phyloP scores from a whole-genome alignment of 2,329 filamentous ascomycete species.

The Cladobotryum protrusum region DNA sequence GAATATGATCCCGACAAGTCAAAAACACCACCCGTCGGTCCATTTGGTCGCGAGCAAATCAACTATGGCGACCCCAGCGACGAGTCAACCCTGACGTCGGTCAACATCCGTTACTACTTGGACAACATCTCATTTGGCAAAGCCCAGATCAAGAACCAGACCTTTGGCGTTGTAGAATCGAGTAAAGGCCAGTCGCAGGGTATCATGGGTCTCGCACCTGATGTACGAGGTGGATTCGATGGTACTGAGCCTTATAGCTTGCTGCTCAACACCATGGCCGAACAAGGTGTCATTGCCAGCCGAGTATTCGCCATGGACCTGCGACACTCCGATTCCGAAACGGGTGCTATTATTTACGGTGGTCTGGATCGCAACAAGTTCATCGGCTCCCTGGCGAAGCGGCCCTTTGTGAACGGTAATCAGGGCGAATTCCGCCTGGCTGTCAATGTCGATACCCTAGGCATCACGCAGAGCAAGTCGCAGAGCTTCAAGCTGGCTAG shows the following conservation, averaged over 20 bases:
- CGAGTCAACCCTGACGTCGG: constrained; percentile 28
- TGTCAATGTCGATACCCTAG: constrained; percentile 26
- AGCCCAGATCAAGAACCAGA: constrained; percentile 36
- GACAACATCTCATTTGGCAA: constrained; percentile 42
- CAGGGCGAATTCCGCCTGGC: constrained; percentile 33
- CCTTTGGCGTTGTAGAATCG: constrained; percentile 42
- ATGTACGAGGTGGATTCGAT: constrained; percentile 33
- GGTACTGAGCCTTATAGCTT: constrained; percentile 41
- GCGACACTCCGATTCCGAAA: constrained; percentile 35
- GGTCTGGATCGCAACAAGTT: constrained; percentile 48
- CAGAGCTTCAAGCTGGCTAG: constrained; percentile 20
- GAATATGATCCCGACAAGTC: constrained; percentile 40
- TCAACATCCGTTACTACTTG: constrained; percentile 38
- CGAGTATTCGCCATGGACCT: constrained; percentile 48
- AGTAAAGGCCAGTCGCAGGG: constrained; percentile 45
- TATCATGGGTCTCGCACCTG: constrained; percentile 45
- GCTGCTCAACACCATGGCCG: constrained; percentile 44
- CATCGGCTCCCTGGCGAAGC: constrained; percentile 37
- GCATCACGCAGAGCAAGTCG: constrained; percentile 20
- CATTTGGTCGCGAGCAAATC: constrained; percentile 32
- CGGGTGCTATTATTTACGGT: constrained; percentile 47
- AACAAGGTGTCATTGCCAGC: constrained; percentile 42
- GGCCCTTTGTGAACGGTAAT: constrained; percentile 35
- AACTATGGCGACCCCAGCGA: constrained; percentile 35
- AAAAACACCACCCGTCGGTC: constrained; percentile 30